Percentiles rank a stretch among this genome's conserved stretches.
These are phyloP conservation scores for Apiotrichum akiyoshidainum DNA, from an alignment of 1,284 basidiomycete genomes.

Conservation along the genomic window DNA sequence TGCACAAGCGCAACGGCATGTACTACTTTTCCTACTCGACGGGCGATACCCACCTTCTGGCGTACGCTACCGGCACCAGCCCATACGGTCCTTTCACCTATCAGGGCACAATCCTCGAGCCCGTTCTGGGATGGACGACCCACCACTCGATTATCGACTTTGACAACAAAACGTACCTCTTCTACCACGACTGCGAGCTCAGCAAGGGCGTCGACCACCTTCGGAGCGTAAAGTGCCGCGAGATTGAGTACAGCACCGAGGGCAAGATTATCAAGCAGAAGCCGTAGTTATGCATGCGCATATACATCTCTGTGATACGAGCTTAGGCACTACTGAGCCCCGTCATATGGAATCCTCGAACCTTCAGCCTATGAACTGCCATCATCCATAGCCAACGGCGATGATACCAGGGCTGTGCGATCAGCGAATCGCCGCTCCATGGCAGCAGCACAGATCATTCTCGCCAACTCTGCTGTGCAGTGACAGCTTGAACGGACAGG, in stretches of 20 bases:
- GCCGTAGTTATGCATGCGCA: conserved; percentile 2
- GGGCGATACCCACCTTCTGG: conserved; percentile 39
- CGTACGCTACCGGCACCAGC: conserved; percentile 29
- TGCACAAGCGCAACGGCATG: conserved; percentile 35
- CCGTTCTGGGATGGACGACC: conserved; percentile 41
- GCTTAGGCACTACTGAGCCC: no score
- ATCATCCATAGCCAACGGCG: no score
- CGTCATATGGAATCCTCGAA: no score
- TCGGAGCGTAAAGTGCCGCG: conserved; percentile 31
- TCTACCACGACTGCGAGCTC: conserved; percentile 42
- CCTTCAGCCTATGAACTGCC: no score
- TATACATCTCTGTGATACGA: no score
- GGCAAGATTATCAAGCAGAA: conserved; percentile 16
- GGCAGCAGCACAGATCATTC: no score
- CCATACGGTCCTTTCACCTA: conserved; percentile 42
- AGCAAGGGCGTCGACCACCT: conserved; percentile 38
- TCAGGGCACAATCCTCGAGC: conserved; percentile 34
- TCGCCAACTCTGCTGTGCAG: no score
- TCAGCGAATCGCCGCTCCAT: no score
- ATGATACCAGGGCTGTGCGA: no score
- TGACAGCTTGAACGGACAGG: no score
- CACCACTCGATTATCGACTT: conserved; percentile 39
- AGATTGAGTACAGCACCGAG: conserved; percentile 32
- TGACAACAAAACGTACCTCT: conserved; percentile 35
- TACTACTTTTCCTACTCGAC: conserved; percentile 46